Evolutionary conservation across 192 early-diverging fungal species (phyloP), one percentile per base, ranked within the genome.

Genomic region (Backusella tuberculispora): DNA sequence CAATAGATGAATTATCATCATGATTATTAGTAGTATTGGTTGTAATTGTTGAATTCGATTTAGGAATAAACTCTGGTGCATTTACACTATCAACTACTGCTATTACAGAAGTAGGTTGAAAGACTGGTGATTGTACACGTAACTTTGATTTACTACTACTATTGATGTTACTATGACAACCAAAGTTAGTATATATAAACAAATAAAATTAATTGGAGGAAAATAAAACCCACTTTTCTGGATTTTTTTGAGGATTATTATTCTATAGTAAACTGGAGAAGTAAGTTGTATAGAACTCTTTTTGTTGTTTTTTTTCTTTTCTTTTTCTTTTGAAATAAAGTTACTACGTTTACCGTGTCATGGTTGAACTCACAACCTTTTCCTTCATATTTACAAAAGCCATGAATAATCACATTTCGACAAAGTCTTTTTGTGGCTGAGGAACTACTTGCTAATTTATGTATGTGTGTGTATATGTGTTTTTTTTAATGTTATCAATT

Each of bases 291-390:
- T 14, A 46, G 19, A 34, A 56, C 65, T 21, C n/a, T 17, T 46
- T 6, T 4, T 66, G 29, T 41, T 66, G 10, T 41, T 21, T 13
- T 29, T 26, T 29, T 10, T 5, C 17, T 21, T 13, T 29, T 26
- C 17, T 10, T 5, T 14, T 26, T 13, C 12, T 60, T 26, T 26
- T 21, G 19, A 19, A 50, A 21, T 2, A 21, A 8, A 60, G 3
- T 12, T 24, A 9, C 6, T 19, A 0, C 24, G 3, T 60, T 56
- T 86, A 91, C 92, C 46, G 75, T 72, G 44, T 92, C 90, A 74
- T 96, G 94, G 74, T 88, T 92, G 81, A 92, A 96, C 83, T 92
- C 90, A 80, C 94, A 96, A 4, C 94, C 93, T 66, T 89, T 89
- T 72, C 85, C 84, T 82, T 96, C 93, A 74, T 83, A 94, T 78